Evolutionary conservation across 2,329 filamentous ascomycete genomes (phyloP), one percentile per base, ranked within the genome.

Genomic region (Scleromitrula shiraiana): DNA sequence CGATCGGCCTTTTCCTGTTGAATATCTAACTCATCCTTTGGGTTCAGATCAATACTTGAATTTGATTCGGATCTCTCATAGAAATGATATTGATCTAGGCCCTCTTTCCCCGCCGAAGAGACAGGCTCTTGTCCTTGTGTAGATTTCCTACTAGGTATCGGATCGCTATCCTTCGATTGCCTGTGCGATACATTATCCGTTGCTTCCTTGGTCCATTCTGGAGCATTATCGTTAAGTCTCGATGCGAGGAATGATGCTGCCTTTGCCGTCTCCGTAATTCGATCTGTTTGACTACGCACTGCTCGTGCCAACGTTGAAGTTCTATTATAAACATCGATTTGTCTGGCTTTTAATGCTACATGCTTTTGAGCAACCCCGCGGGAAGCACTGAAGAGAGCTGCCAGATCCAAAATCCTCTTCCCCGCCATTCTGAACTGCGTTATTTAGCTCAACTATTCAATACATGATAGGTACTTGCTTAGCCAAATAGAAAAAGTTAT

Each of bases 331-430:
- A 78, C 65, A 61, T 83, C 76, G 57, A 82, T 68, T 62, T 85
- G 80, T 46, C 74, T 72, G 46, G 53, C 49, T 54, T 79, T 72
- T 44, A 83, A 68, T 50, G 76, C 77, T 41, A 77, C 62, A 65
- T 83, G 80, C 64, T 76, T 81, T 41, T 73, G 67, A 41, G 82
- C 83, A 52, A 90, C 75, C 27, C 77, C 77, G 51, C 81, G 77
- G 42, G 84, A 83, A 62, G 80, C 85, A 70, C 76, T 80, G 65
- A 84, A 73, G 55, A 90, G 72, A 52, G 82, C 78, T 56, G 82
- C 79, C 59, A 85, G 70, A 69, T 90, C 86, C 63, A 89, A 62
- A 74, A 78, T 68, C 77, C 82, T 68, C 76, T 77, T 74, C 49
- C 74, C 74, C 46, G 73, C 70, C 75, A 78, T 78, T n/a, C 38